These are phyloP conservation scores for Filobasidium floriforme DNA, from an alignment of 768 basidiomycete genomes.

Conservation along the genomic window DNA sequence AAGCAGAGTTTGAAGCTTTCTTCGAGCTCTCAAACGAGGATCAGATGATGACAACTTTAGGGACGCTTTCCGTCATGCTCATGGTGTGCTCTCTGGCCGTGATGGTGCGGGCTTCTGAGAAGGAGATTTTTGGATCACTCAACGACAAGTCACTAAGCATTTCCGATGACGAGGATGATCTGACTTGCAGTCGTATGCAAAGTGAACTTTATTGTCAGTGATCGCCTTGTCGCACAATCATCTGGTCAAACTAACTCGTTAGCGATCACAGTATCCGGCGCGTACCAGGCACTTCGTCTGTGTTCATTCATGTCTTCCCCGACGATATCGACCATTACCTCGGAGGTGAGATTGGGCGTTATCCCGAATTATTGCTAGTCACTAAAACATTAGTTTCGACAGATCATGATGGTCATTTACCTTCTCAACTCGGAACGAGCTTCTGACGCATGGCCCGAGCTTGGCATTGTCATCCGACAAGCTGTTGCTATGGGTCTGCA, in stretches of 20 bases:
- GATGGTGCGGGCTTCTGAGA: slow-evolving; percentile 36
- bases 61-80: slow-evolving; percentile 34
- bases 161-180: slow-evolving; percentile 31
- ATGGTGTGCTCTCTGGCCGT: slow-evolving; percentile 42
- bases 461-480: slow-evolving; percentile 38
- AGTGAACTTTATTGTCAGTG: slow-evolving; percentile 41
- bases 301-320: slow-evolving; percentile 43
- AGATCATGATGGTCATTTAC: slow-evolving; percentile 39
- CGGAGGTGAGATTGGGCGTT: slow-evolving; percentile 24
- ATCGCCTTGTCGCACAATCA: background rate
- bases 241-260: background rate
- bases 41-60: slow-evolving; percentile 38
- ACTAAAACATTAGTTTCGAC: no score
- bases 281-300: slow-evolving; percentile 41
- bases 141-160: background rate
- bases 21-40: slow-evolving; percentile 34
- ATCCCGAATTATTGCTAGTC: no score
- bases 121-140: slow-evolving; percentile 36
- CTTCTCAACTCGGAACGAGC: slow-evolving; percentile 38
- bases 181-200: slow-evolving; percentile 40
- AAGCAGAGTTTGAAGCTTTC: slow-evolving; percentile 37
- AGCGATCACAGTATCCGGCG: slow-evolving; percentile 36
- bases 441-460: slow-evolving; percentile 38
- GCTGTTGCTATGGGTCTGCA: slow-evolving; percentile 42
- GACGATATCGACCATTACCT: slow-evolving; percentile 36